A percentile compares a stretch with the other conserved stretches of the same genome.
Conservation (phyloP, 1,284 basidiomycete genomes). For the Irpex sp. region DNA sequence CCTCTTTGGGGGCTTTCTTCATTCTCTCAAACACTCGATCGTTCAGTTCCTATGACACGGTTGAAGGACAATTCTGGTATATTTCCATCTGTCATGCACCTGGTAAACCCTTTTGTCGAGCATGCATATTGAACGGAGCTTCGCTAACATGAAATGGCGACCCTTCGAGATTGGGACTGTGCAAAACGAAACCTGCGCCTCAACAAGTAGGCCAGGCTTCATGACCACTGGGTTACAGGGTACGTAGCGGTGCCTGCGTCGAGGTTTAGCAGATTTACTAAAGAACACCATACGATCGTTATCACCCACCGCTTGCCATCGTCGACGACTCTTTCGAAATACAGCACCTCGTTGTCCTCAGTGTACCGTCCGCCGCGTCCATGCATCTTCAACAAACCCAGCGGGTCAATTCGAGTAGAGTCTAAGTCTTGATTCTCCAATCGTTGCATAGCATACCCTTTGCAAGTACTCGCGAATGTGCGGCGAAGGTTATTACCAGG, state of each 20-base stretch:
- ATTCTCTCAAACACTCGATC: neutral
- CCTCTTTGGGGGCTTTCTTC: too few relatives aligned
- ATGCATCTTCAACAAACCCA: neutral
- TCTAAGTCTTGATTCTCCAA: too few relatives aligned
- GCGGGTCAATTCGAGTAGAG: too few relatives aligned
- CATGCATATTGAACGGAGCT: neutral
- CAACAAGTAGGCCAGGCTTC: neutral
- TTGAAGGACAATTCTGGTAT: neutral
- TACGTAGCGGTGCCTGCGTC: neutral
- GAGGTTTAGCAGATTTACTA: neutral
- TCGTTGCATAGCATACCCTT: too few relatives aligned
- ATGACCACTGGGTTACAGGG: neutral
- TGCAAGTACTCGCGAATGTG: neutral
- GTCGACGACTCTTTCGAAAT: neutral
- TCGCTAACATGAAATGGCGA: neutral
- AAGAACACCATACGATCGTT: neutral
- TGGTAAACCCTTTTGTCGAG: neutral
- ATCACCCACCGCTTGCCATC: too few relatives aligned
- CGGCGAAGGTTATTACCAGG: too few relatives aligned
- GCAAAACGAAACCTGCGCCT: neutral
- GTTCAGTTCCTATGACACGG: neutral
- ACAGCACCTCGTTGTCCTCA: neutral
- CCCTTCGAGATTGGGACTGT: neutral
- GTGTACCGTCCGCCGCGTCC: neutral
- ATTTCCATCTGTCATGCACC: neutral